Base-by-base conservation (phyloP, 192 early-diverging fungal species). In the Oehlia diaphana region DNA sequence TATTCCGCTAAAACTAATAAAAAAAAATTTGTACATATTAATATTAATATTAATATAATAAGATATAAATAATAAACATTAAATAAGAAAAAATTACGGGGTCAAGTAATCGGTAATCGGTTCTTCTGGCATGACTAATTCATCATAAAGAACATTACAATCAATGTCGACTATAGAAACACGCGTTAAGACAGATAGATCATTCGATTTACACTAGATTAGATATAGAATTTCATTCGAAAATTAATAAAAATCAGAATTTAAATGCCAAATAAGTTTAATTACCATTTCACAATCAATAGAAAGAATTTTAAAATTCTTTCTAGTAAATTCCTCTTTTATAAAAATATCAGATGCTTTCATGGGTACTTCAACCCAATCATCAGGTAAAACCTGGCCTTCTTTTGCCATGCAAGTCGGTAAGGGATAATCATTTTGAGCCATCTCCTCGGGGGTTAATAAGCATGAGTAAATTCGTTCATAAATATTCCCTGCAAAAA, bases 221-320 rank as follows among this genome's bases (percentile, higher is more conserved):
- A 23, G 23, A n/a, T 10, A 7, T 50, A 26, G 37, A 8, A 79
- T 10, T 47, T 47, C 39, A 42, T 42, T 42, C 39, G 2, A 64
- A 26, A 12, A 14, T n/a, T n/a, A 35, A 23, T 2, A 65, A 58
- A 6, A n/a, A 42, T 19, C 5, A 39, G 23, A 23, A n/a, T 71
- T 10, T 39, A 61, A 76, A 12, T 61, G 9, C 50, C 31, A 6
- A 50, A 62, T 14, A 35, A 42, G 14, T 19, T 33, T 50, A 42
- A 81, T 64, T 83, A 89, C 87, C 89, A 91, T 91, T 80, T 91
- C 90, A 86, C 90, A 91, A 86, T 91, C 90, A 37, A 91, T 80
- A 53, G 87, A 88, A 31, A 90, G 64, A 33, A 66, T 6, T 33
- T 10, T 66, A 12, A 66, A 66, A 13, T 66, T 33, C 23, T 14